A percentile compares a stretch with the other conserved stretches of the same genome.
Evolutionary conservation across 176 grass and related monocot genomes (phyloP).

Genomic region (Bromus sterilis): DNA sequence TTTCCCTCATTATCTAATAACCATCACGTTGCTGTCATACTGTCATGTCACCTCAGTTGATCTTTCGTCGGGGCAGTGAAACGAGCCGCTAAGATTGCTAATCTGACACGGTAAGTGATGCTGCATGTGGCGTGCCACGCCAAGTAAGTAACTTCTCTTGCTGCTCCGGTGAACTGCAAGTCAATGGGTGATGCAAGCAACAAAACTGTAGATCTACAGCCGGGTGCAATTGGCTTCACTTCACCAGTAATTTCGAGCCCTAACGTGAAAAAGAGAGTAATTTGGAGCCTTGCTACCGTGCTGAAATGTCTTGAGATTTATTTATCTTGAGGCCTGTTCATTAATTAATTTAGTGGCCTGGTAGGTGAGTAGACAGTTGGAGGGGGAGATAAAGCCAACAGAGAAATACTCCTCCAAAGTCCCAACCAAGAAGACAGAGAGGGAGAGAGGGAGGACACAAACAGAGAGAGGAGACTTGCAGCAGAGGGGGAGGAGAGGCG

Average conservation of each 20-base stretch:
- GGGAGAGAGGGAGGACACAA: not conserved
- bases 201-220: not conserved
- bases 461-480: constrained; percentile 9
- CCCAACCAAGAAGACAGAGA: not conserved
- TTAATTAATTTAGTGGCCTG: not conserved
- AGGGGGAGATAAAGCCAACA: constrained; percentile 28
- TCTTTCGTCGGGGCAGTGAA: not conserved
- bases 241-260: too few species aligned
- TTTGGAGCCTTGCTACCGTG: too few species aligned
- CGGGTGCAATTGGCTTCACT: too few species aligned
- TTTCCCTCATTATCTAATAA: too few species aligned
- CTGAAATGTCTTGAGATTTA: too few species aligned
- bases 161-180: not conserved
- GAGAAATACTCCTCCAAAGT: not conserved
- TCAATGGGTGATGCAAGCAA: not conserved
- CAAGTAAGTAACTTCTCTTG: not conserved
- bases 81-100: not conserved
- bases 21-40: not conserved
- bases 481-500: not conserved
- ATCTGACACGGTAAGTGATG: not conserved
- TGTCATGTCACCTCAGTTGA: not conserved
- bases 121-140: not conserved
- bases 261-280: too few species aligned
- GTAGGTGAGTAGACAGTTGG: constrained; percentile 16
- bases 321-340: not conserved